phyloP scores from a whole-genome alignment of 768 basidiomycete genomes.

The Boletus barrowsii region DNA sequence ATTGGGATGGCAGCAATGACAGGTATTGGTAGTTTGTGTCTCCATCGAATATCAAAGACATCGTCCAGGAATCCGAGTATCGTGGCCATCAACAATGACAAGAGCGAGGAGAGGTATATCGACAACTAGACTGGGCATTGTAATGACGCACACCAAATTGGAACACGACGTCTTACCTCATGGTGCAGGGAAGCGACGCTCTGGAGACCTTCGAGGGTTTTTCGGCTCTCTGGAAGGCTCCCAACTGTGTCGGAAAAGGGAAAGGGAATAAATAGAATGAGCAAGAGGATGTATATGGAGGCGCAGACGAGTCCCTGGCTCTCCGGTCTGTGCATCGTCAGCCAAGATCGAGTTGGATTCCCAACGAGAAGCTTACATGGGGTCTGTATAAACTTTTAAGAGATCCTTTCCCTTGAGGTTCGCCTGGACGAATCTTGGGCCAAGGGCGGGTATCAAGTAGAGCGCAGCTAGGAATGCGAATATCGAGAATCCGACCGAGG shows the following conservation, averaged over 20 bases:
- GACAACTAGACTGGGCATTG: constrained; percentile 55
- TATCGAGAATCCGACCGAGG: constrained; percentile 79
- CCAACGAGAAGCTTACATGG: constrained; percentile 50
- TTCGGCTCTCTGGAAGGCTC: constrained; percentile 40
- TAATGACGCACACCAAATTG: not conserved
- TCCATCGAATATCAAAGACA: constrained; percentile 97
- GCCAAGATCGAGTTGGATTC: not conserved
- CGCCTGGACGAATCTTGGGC: constrained; percentile 74
- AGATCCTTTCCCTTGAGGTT: constrained; percentile 85
- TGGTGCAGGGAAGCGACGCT: constrained; percentile 64
- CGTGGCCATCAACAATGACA: constrained; percentile 91
- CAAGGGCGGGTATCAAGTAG: constrained; percentile 80
- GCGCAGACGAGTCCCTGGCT: constrained; percentile 91
- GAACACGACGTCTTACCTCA: constrained; percentile 49
- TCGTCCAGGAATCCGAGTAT: constrained; percentile 96
- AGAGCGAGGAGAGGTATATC: constrained; percentile 86
- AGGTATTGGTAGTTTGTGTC: constrained; percentile 96
- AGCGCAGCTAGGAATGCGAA: constrained; percentile 76
- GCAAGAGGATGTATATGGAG: constrained; percentile 76
- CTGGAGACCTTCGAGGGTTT: constrained; percentile 43
- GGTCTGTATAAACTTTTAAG: constrained; percentile 73
- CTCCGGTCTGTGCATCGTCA: constrained; percentile 70
- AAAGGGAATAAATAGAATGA: constrained; percentile 94
- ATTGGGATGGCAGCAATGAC: constrained; percentile 94
- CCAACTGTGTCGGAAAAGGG: constrained; percentile 78